Conservation (phyloP, 2,329 filamentous ascomycete genomes). For the Echinosphaeria canescens region DNA sequence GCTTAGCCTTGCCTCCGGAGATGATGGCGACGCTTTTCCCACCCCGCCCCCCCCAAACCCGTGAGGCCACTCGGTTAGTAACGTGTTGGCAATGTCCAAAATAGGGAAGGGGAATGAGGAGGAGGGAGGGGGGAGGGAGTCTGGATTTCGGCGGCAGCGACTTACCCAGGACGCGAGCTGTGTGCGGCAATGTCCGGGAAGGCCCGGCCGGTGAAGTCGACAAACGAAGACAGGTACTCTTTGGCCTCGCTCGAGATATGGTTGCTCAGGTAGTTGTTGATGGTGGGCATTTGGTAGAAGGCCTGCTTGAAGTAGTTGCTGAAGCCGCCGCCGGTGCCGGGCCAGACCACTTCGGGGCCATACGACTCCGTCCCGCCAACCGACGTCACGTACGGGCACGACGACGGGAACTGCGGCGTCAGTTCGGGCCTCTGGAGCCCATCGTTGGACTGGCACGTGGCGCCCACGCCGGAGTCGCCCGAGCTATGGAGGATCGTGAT, state of each 20-base stretch:
- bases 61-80: too few species aligned
- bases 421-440: constrained; percentile 30
- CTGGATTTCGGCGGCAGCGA: too few species aligned
- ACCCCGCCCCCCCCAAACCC: too few species aligned
- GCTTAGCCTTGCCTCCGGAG: constrained; percentile 15
- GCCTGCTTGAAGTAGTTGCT: constrained; percentile 23
- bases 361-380: constrained; percentile 31
- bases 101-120: too few species aligned
- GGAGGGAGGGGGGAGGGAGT: too few species aligned
- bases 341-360: too few species aligned
- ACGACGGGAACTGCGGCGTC: constrained; percentile 25
- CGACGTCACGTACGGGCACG: constrained; percentile 25
- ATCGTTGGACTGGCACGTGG: constrained; percentile 34
- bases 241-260: constrained; percentile 17
- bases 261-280: constrained; percentile 16
- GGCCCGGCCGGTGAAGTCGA: constrained; percentile 17
- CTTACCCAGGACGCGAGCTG: too few species aligned
- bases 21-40: constrained; percentile 19
- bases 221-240: too few species aligned
- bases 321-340: too few species aligned
- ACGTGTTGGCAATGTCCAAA: too few species aligned
- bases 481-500: constrained; percentile 40
- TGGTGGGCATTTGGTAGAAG: constrained; percentile 19
- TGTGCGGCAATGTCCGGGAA: constrained; percentile 24
- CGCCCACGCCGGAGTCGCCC: constrained; percentile 37